Base-by-base conservation (phyloP, 805 yeast species). In the Candida coleopterorum region DNA sequence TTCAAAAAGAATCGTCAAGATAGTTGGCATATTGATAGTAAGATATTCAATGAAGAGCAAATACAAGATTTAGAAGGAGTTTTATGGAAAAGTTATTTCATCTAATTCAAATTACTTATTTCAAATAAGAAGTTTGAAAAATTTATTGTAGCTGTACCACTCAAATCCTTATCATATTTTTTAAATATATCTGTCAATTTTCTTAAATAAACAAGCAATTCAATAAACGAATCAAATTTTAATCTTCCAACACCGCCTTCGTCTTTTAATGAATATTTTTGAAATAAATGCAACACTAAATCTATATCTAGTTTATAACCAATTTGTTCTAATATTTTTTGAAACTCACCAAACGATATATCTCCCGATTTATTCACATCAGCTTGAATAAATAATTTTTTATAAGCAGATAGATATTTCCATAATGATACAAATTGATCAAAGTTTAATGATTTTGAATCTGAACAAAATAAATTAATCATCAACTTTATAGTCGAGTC, bases 41-140 rank as follows among this genome's bases (percentile, higher is more conserved):
- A 70, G 46, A 77, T 74, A 10, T 93, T 90, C 56, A 77, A 79
- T 7, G 76, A 72, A 33, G 85, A 81, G 4, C 94, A 90, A 58
- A 66, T 88, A 34, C 93, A 87, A 52, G 96, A 87, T 54, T 63
- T 90, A 30, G 98, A 90, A 56, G 98, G 98, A 28, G 96, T 90
- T 4, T 60, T 89, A 18, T 83, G 95, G 85, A 83, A 85, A 56
- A 85, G 95, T 54, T 90, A 93, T 54, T 89, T 33, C 41, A 55
- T 11, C 46, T 39, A 32, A 67, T n/a, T n/a, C n/a, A n/a, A 48
- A 42, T 56, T 63, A 47, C 66, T 63, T 16, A 68, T 59, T 46
- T 76, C 79, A 43, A 75, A 77, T 39, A 80, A 73, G 46, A 79
- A 80, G 50, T 80, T 83, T 53, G 77, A 79, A 50, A 78, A 80